Base-by-base conservation (phyloP, 805 yeast genomes). In the Zygosaccharomyces kombuchaensis region DNA sequence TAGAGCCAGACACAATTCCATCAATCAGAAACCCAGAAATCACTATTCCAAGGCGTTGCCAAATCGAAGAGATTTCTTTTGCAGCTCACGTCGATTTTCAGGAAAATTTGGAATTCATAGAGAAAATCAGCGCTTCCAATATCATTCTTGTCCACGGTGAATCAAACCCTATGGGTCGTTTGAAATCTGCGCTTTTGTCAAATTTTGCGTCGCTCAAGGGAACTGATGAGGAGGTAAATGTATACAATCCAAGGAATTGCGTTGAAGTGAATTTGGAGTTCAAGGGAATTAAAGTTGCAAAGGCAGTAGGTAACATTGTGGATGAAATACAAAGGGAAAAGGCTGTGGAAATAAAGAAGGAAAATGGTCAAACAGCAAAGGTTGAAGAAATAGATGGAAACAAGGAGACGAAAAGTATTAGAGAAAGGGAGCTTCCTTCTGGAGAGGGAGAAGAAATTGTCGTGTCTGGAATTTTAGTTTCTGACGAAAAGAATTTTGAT, bases 51-150 rank as follows among this genome's bases (percentile, higher is more conserved):
- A 80, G 99, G 59, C 75, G 97, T 52, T 68, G 95, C 45, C 78
- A 77, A 38, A 82, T 93, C 13, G 97, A 91, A 53, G 99, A 93
- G 65, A 84, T 93, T 3, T 90, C 98, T 1, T 93, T 93, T 73
- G 98, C 99, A n/a, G 99, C 99, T 0, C 99, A 93, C 67, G 99
- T 93, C 17, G 99, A 93, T 63, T 93, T 84, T 66, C 88, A 86
- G 57, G 96, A 93, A 60, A 93, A 93, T 56, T 73, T 96, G 1
- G 87, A 85, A 46, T 93, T 93, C 60, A 93, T 93, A 48, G 96
- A 90, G 55, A 72, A 81, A 48, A 87, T 93, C 2, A 84, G 84
- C 47, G 96, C 99, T 0, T 77, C 77, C 48, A 81, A 85, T 44
- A 86, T 93, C 49, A 88, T 91, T 47, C 74, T 93, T 44, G 99